Evolutionary conservation across 2,329 filamentous ascomycete genomes (phyloP), one percentile per base, ranked within the genome.

Genomic region (Zopfia rhizophila): DNA sequence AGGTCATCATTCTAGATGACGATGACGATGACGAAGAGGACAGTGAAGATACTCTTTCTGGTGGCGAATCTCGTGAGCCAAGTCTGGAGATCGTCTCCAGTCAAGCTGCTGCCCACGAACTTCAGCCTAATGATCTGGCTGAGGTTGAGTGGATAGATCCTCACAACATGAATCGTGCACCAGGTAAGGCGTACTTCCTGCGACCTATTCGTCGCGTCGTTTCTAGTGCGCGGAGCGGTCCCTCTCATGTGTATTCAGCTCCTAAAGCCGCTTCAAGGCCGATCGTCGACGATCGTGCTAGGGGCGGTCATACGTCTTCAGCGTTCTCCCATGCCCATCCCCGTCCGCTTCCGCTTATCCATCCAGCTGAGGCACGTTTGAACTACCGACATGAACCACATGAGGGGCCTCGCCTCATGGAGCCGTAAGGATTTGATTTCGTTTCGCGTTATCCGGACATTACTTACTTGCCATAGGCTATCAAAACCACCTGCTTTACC

Each of bases 1-100:
- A 87, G 65, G 80, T 85, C 46, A 85, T 87, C 56, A 79, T 86
- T 40, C 80, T 86, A 43, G 82, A 83, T 40, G 82, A 85, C 59
- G 82, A 84, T 55, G 81, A 85, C 40, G 80, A 82, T 30, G 73
- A 73, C 32, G 62, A 73, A 4, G 21, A 19, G 19, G 30, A 47
- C 16, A 31, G 19, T 19, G 23, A 38, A 22, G 38, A 39, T 23
- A 19, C 21, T 14, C 13, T 40, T 17, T 42, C 36, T 12, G 25
- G 17, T n/a, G 24, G 10, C 24, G 48, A 43, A 17, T 35, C 19
- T 13, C 18, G 66, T 22, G 64, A 65, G 30, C 53, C 60, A 24
- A 68, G 63, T 40, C 59, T 66, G 56, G 65, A 69, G 38, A 65
- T 69, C 16, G 58, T 68, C 7, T 65, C 60, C 5, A 65, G 58